Evolutionary conservation across 106 monocot genomes (phyloP).

Genomic region (Allium fistulosum): DNA sequence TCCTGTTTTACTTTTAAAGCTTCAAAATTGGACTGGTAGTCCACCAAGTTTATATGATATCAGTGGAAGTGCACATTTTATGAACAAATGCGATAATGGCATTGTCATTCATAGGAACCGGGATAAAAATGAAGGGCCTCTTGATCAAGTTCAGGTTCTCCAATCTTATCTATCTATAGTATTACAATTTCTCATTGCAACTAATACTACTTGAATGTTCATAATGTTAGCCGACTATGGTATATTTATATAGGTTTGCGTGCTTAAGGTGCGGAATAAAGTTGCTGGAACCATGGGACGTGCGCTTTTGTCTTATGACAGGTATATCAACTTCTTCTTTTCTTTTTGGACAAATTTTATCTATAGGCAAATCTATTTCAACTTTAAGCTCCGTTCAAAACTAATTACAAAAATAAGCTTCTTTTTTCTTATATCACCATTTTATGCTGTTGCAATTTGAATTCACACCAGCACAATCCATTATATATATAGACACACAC

Average conservation of each 20-base stretch:
- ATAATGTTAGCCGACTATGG: neutral
- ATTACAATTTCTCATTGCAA: neutral
- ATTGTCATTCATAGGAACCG: conserved; percentile 83
- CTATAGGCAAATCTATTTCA: no score
- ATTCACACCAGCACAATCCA: no score
- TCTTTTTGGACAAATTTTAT: neutral
- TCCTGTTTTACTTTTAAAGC: conserved; percentile 20
- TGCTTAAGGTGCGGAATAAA: conserved; percentile 86
- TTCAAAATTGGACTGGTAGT: conserved; percentile 72
- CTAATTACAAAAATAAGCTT: no score
- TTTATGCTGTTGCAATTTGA: no score
- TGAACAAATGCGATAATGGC: conserved; percentile 99
- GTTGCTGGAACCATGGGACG: conserved; percentile 74
- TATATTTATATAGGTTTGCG: conserved; percentile 24
- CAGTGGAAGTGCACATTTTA: conserved; percentile 97
- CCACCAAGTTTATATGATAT: conserved; percentile 93
- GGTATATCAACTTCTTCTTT: conserved; percentile 1
- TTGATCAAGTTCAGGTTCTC: conserved; percentile 41
- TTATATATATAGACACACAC: no score
- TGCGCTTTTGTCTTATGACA: conserved; percentile 59
- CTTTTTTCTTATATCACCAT: no score
- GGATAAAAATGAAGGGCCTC: conserved; percentile 45
- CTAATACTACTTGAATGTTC: neutral
- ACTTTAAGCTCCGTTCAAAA: no score
- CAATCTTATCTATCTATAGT: neutral